Percentiles rank a stretch among this genome's conserved stretches.
Evolutionary conservation across 2,329 filamentous ascomycete genomes (phyloP).

Genomic region (Neonectria ditissima): DNA sequence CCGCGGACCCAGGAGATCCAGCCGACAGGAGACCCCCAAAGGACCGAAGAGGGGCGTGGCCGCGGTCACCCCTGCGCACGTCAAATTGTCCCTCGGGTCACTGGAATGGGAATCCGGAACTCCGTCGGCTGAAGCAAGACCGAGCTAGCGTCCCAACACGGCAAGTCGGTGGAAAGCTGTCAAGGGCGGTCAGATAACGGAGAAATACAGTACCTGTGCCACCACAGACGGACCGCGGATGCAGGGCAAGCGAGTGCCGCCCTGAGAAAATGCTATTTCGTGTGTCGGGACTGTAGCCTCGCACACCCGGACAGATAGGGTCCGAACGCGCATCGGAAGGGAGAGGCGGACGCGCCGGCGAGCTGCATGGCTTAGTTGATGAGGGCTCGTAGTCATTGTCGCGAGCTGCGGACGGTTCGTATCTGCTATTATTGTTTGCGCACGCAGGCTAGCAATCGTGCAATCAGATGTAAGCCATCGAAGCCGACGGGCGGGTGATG

Average conservation of each 20-base stretch:
- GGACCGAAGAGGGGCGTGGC: neutral
- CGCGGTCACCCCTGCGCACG: neutral
- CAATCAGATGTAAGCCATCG: neutral
- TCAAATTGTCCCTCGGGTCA: constrained; percentile 14
- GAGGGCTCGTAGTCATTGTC: neutral
- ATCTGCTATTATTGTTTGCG: constrained; percentile 7
- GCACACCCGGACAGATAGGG: neutral
- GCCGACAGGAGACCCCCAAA: neutral
- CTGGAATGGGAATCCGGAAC: constrained; percentile 18
- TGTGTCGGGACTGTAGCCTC: neutral
- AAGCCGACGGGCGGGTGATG: neutral
- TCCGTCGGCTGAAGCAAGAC: constrained; percentile 5
- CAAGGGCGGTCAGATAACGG: constrained; percentile 12
- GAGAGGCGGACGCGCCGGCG: constrained; percentile 5
- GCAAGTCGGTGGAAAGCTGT: constrained; percentile 14
- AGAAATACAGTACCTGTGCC: constrained; percentile 7
- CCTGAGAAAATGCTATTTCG: neutral
- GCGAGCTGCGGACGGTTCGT: neutral
- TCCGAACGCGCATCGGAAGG: constrained; percentile 3
- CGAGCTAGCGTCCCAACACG: constrained; percentile 5
- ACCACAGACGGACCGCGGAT: neutral
- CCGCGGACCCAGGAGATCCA: neutral
- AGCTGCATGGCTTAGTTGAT: constrained; percentile 7
- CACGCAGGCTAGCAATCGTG: neutral
- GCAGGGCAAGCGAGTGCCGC: neutral